Evolutionary conservation across 805 yeast genomes (phyloP).

Genomic region (Huiozyma naganishii): DNA sequence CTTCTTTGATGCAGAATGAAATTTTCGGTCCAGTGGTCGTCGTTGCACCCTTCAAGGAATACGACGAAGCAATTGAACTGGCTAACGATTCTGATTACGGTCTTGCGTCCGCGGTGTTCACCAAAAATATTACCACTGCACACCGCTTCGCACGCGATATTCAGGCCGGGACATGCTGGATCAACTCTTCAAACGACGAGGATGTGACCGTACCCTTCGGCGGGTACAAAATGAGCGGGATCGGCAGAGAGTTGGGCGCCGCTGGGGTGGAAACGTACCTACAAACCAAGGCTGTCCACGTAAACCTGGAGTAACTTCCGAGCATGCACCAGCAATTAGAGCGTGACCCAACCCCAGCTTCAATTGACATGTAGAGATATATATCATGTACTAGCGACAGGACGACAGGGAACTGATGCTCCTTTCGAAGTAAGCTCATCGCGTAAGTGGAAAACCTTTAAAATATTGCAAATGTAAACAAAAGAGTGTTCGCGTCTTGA

Average conservation of each 20-base stretch:
- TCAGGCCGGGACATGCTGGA: slow-evolving; percentile 60
- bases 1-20: slow-evolving; percentile 32
- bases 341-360: too few relatives aligned
- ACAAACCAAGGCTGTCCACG: slow-evolving; percentile 65
- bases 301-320: slow-evolving; percentile 19
- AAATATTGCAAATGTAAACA: neutral
- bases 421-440: too few relatives aligned
- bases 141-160: slow-evolving; percentile 50
- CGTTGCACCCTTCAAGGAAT: slow-evolving; percentile 28
- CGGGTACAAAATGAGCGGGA: slow-evolving; percentile 69
- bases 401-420: too few relatives aligned
- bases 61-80: slow-evolving; percentile 30
- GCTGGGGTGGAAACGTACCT: slow-evolving; percentile 61
- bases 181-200: slow-evolving; percentile 58
- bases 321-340: neutral
- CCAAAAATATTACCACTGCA: slow-evolving; percentile 53
- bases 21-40: slow-evolving; percentile 38
- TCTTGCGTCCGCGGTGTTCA: slow-evolving; percentile 46
- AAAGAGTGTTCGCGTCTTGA: neutral
- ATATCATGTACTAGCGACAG: neutral
- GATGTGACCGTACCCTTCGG: slow-evolving; percentile 66
- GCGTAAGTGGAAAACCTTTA: too few relatives aligned
- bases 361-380: neutral
- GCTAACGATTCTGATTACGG: slow-evolving; percentile 35
- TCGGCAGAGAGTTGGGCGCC: slow-evolving; percentile 74